A percentile compares a stretch with the other conserved stretches of the same genome.
Conservation (phyloP, 2,329 filamentous ascomycete species). For the Fusarium gaditjirri region DNA sequence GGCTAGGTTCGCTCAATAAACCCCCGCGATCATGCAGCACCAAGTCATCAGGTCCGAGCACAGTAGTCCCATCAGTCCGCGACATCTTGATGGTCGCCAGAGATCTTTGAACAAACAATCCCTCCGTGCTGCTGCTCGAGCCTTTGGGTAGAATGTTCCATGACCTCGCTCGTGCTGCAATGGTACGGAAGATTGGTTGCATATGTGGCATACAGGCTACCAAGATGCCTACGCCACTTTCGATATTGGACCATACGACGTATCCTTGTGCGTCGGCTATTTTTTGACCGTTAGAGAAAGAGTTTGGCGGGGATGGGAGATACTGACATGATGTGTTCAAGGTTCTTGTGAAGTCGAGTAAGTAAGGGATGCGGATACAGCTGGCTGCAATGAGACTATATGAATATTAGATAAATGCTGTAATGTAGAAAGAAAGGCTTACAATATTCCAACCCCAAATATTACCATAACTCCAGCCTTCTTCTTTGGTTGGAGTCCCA, state of each 20-base stretch:
- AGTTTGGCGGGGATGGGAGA: rapidly evolving
- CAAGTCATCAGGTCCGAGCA: not conserved
- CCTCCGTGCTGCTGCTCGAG: not conserved
- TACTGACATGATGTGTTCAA: not conserved
- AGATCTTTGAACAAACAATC: not conserved
- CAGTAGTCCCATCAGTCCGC: not conserved
- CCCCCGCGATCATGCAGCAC: not conserved
- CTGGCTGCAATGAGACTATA: conserved; percentile 9
- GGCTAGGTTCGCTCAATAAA: not conserved
- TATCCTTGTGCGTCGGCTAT: conserved; percentile 5
- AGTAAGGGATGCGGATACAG: not conserved
- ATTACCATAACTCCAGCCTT: conserved; percentile 3
- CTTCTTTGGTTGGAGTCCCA: not conserved
- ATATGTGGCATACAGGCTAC: conserved; percentile 7
- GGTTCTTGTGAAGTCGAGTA: not conserved
- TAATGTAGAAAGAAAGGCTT: rapidly evolving
- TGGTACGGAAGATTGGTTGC: not conserved
- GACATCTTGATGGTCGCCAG: not conserved
- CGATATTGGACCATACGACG: conserved; percentile 4
- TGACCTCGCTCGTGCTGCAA: not conserved
- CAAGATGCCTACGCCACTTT: not conserved
- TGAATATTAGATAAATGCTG: rapidly evolving
- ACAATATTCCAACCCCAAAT: conserved; percentile 3
- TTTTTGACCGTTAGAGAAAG: not conserved
- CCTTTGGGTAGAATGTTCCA: not conserved